These are phyloP conservation scores for Pyricularia sp. DNA, from an alignment of 2,329 filamentous ascomycete species.

Conservation along the genomic window DNA sequence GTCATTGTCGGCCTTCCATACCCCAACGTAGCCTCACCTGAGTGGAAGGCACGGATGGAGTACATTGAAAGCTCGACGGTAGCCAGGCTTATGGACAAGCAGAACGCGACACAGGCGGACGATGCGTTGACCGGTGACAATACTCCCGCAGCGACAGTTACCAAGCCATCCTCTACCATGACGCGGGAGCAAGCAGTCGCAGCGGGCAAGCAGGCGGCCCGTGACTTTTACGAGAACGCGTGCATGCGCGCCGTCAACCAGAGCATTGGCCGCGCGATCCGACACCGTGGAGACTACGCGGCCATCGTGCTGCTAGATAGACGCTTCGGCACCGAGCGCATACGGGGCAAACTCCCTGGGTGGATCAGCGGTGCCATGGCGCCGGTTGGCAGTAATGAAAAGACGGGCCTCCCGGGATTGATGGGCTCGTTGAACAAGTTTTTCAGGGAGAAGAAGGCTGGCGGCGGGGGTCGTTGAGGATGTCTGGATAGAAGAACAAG, in stretches of 20 bases:
- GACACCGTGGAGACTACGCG: constrained; percentile 82
- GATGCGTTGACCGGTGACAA: constrained; percentile 6
- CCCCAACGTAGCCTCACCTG: constrained; percentile 77
- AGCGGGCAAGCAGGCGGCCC: constrained; percentile 45
- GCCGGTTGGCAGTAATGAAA: constrained; percentile 28
- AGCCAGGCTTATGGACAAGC: constrained; percentile 20
- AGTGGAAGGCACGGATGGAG: constrained; percentile 88
- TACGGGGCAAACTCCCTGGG: constrained; percentile 70
- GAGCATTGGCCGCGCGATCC: constrained; percentile 85
- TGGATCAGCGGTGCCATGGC: constrained; percentile 74
- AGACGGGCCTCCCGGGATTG: constrained; percentile 40
- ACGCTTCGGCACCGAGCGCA: constrained; percentile 65
- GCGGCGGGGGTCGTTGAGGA: not conserved
- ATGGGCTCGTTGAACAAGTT: constrained; percentile 50
- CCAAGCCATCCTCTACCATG: constrained; percentile 8
- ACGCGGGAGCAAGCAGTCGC: constrained; percentile 21
- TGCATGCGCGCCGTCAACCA: constrained; percentile 98
- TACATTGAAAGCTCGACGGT: constrained; percentile 62
- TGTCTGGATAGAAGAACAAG: not conserved
- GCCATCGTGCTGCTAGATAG: constrained; percentile 78
- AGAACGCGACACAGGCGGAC: constrained; percentile 13
- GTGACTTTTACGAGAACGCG: constrained; percentile 85
- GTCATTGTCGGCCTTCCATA: constrained; percentile 89
- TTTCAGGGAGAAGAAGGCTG: constrained; percentile 42
- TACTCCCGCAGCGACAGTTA: not conserved